These are phyloP conservation scores for Geotrichum phurueaensis DNA, from an alignment of 1,139 yeast species.

Conservation along the genomic window DNA sequence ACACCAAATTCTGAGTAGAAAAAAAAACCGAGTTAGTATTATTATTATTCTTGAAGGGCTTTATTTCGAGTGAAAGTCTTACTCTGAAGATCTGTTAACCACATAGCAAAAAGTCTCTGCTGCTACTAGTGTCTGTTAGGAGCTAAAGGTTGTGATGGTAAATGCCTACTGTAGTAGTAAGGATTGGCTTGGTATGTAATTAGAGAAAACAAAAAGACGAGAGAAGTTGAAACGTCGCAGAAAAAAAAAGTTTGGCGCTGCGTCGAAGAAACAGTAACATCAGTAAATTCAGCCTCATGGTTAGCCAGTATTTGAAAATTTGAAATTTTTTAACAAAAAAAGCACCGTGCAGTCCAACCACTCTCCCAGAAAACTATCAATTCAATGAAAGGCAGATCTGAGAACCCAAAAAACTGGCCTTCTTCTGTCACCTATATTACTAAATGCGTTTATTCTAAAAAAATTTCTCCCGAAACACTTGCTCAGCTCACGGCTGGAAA, in stretches of 20 bases:
- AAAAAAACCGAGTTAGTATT: neutral
- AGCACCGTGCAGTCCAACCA: neutral
- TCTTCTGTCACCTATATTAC: conserved; percentile 6
- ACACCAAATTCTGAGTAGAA: conserved; percentile 71
- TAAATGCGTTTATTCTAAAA: conserved; percentile 7
- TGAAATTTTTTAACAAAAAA: no score
- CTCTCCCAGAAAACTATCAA: neutral
- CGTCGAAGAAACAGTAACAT: neutral
- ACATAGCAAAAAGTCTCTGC: conserved; percentile 39
- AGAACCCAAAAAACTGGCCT: conserved; percentile 17
- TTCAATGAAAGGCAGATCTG: neutral
- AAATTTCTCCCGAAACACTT: conserved; percentile 2
- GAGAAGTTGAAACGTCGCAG: neutral
- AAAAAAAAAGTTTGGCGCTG: neutral
- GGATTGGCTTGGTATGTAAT: neutral
- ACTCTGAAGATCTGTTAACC: conserved; percentile 80
- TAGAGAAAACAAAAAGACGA: neutral
- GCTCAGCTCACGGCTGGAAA: neutral
- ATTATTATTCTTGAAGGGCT: neutral
- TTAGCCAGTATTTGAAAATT: no score
- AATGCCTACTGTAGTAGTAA: neutral
- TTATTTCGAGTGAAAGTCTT: conserved; percentile 19
- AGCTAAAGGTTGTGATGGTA: neutral
- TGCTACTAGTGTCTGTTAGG: neutral
- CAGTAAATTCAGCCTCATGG: neutral